Evolutionary conservation across 2,329 filamentous ascomycete genomes (phyloP), one percentile per base, ranked within the genome.

Genomic region (Cercospora citrullina): DNA sequence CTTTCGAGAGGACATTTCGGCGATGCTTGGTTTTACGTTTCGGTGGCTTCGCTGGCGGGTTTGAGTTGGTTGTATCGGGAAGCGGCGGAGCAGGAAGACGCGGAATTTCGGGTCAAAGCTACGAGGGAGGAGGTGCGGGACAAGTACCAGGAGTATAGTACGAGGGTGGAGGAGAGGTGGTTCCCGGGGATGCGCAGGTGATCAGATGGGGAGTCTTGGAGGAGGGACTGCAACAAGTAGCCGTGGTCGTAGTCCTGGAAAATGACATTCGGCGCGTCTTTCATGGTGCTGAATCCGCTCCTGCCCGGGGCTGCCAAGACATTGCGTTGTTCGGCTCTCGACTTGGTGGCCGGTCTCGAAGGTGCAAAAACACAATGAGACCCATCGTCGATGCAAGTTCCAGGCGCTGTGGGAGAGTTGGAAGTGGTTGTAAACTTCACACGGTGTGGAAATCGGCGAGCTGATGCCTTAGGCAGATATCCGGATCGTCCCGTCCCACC

Each of bases 361-460:
- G 36, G 36, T 39, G 36, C 36, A n/a, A n/a, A 0, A n/a, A 1
- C 0, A 16, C 5, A n/a, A 5, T 3, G 14, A 3, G 2, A 8
- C 5, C 14, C 14, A n/a, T 39, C 36, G 36, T 8, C 36, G 36
- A n/a, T 39, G 36, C 1, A 16, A 7, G 36, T 8, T 39, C 36
- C 36, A n/a, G 36, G 16, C 14, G 36, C 16, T 7, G 36, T 5
- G 33, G 33, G 6, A 16, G 33, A 16, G 4, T 16, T 16, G 33
- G 2, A 6, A 36, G 33, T 36, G 5, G 14, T 6, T 16, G 33
- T 6, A 36, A 5, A 36, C 12, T 36, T 4, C 6, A 36, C 33
- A 5, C 14, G 5, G 36, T n/a, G 36, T 7, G 3, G 21, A 5
- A 16, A 16, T 48, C n/a, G 1, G 45, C 10, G 4, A 3, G 5